phyloP scores from a whole-genome alignment of 306 rosid species.

The Vigna trinervia region DNA sequence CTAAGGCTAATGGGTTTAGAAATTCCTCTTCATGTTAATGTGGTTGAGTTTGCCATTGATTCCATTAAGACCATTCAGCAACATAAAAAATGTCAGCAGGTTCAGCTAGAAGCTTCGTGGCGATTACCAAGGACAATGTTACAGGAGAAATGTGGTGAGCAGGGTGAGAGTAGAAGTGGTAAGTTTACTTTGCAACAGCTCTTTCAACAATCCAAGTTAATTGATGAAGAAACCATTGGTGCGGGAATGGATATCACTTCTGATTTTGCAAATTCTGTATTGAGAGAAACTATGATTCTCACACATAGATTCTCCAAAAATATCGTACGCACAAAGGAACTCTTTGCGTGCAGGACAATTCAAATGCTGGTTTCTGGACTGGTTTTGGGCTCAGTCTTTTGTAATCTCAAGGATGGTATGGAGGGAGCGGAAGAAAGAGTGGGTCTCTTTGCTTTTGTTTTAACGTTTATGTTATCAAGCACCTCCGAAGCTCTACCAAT shows the following conservation, averaged over 20 bases:
- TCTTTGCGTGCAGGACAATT: slow-evolving; percentile 70
- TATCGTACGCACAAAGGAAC: slow-evolving; percentile 76
- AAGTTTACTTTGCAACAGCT: slow-evolving; percentile 78
- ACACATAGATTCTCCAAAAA: slow-evolving; percentile 77
- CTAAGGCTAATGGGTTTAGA: slow-evolving; percentile 67
- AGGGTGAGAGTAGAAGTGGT: slow-evolving; percentile 50
- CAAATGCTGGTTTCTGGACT: slow-evolving; percentile 77
- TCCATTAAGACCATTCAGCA: slow-evolving; percentile 62
- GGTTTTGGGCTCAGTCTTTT: slow-evolving; percentile 75
- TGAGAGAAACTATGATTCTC: slow-evolving; percentile 68
- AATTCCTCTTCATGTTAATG: slow-evolving; percentile 71
- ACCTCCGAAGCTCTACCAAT: slow-evolving; percentile 79
- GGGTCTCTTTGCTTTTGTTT: slow-evolving; percentile 77
- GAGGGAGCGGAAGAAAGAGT: slow-evolving; percentile 77
- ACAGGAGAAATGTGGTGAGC: slow-evolving; percentile 41
- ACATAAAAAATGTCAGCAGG: slow-evolving; percentile 35
- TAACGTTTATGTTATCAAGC: slow-evolving; percentile 66
- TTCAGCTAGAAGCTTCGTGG: slow-evolving; percentile 21
- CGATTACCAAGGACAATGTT: slow-evolving; percentile 29
- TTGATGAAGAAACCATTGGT: slow-evolving; percentile 53
- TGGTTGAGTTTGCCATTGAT: slow-evolving; percentile 79
- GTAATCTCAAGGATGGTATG: slow-evolving; percentile 63
- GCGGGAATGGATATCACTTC: slow-evolving; percentile 43
- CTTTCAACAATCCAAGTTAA: slow-evolving; percentile 74
- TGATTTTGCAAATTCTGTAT: slow-evolving; percentile 68